Base-by-base conservation (phyloP, 2,329 filamentous ascomycete genomes). In the Claviceps maximensis region DNA sequence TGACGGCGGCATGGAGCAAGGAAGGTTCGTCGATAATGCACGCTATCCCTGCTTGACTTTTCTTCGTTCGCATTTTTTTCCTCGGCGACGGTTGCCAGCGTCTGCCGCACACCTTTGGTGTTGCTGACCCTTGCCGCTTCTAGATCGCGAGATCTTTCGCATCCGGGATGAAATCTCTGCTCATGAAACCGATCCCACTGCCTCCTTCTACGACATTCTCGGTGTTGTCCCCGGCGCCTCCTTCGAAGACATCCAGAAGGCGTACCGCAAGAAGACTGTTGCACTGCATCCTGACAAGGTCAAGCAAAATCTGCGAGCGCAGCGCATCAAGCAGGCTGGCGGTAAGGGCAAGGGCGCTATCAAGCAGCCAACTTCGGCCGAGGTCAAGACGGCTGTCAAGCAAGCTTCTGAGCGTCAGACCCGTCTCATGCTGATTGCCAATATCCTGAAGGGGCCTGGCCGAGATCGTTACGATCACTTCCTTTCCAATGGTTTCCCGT, bases 81-180 rank as follows among this genome's bases (percentile, higher is more conserved):
- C 9, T n/a, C 27, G 31, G 29, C 13, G 7, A 21, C 36, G 21
- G 10, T 21, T 10, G 23, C 15, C 12, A 15, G 33, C 33, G 3
- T 36, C 33, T 5, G 33, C 33, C 19, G 41, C 12, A 17, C 7
- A 45, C 13, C 15, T 45, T 2, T 10, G 3, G 1, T 17, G 23
- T 17, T 17, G 42, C 42, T 45, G 21, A 45, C 42, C 27, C 13
- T 17, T 45, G 13, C 27, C 17, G 44, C 41, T 46, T 47, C 29
- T 63, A 94, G 93, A 98, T 71, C 89, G 94, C 66, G 93, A 98
- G 72, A 97, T 98, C 73, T 98, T 98, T 75, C 87, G 89, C 62
- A 78, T 98, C 57, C 85, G 85, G 64, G 89, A 96, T 72, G 93
- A 97, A 67, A 80, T 98, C 53, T 71, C 80, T 46, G 74, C 82